A percentile compares a stretch with the other conserved stretches of the same genome.
phyloP scores from a whole-genome alignment of 208 protist species.

The Herpetomonas samuelpessoai region DNA sequence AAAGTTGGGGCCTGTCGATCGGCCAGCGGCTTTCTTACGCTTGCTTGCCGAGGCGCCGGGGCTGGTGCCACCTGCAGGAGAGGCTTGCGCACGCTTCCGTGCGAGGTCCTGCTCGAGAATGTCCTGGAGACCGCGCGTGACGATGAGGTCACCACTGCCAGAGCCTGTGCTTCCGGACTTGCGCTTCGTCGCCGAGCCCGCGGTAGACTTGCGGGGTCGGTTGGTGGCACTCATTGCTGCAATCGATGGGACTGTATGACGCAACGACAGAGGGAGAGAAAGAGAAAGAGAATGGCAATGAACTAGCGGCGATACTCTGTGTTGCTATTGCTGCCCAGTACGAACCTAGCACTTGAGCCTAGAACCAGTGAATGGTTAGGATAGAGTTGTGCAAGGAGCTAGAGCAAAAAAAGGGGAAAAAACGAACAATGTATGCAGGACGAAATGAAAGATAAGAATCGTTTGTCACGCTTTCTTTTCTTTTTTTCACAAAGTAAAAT shows the following conservation, averaged over 20 bases:
- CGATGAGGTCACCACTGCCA: constrained; percentile 42
- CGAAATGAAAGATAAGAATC: constrained; percentile 10
- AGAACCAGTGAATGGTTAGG: no score
- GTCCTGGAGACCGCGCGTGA: constrained; percentile 64
- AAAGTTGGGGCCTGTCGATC: constrained; percentile 46
- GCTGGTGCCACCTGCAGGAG: constrained; percentile 2
- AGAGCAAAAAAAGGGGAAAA: constrained; percentile 8
- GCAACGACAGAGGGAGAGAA: no score
- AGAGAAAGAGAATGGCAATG: no score
- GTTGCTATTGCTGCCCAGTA: no score
- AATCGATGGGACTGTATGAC: background rate
- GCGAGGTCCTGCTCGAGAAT: constrained; percentile 61
- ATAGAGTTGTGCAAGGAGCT: no score
- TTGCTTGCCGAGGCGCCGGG: constrained; percentile 11
- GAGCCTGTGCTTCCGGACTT: background rate
- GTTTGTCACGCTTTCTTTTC: constrained; percentile 1
- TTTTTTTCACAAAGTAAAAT: constrained; percentile 8
- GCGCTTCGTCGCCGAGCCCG: constrained; percentile 3
- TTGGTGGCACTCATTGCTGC: background rate
- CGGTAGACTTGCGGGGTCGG: background rate
- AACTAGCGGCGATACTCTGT: no score
- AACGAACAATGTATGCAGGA: constrained; percentile 7
- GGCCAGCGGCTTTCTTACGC: constrained; percentile 9
- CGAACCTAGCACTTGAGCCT: no score
- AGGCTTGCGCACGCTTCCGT: constrained; percentile 7